Evolutionary conservation across 1,284 basidiomycete species (phyloP), one percentile per base, ranked within the genome.

Genomic region (Ustilago cynodontis): DNA sequence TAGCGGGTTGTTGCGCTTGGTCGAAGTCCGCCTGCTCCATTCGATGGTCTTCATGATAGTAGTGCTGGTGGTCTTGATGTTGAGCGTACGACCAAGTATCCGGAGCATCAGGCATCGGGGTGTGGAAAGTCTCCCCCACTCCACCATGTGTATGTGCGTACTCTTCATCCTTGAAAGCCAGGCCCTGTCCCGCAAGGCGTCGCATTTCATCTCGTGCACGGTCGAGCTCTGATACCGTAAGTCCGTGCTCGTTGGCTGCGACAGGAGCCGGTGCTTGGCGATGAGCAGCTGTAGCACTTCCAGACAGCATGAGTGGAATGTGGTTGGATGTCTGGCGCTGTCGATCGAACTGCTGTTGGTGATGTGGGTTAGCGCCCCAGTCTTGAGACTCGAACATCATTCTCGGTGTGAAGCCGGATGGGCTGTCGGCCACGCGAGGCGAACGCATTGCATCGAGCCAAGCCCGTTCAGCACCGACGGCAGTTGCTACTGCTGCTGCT

Each of bases 401-500:
- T 1, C 60, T 50, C 4, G 78, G 78, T 22, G 78, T 80, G 56
- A 67, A 75, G 16, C 78, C 78, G 6, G 77, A 71, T 9, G 78
- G 77, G 50, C 77, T 78, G 11, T 73, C 61, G 28, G 62, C 75
- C 7, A 77, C 35, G 6, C 77, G 50, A 1, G 77, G 77, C 29
- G 78, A 80, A 7, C 71, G 70, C 64, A 78, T 58, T 4, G 63
- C 61, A 50, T 73, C 78, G 9, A 80, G 53, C 73, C 68, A 65
- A 0, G 68, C 67, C 3, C 65, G 67, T 22, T 71, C 68, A 2
- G 63, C 35, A 28, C 49, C 56, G 20, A 53, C 41, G 28, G 56
- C 56, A 6, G 49, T 31, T 3, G 49, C 49, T 29, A 18, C 29
- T 58, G 56, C 56, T 49, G 56, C 56, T 49, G 56, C 69, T 51